Base-by-base conservation (phyloP, 768 basidiomycete species). In the Boletus coccyginus region DNA sequence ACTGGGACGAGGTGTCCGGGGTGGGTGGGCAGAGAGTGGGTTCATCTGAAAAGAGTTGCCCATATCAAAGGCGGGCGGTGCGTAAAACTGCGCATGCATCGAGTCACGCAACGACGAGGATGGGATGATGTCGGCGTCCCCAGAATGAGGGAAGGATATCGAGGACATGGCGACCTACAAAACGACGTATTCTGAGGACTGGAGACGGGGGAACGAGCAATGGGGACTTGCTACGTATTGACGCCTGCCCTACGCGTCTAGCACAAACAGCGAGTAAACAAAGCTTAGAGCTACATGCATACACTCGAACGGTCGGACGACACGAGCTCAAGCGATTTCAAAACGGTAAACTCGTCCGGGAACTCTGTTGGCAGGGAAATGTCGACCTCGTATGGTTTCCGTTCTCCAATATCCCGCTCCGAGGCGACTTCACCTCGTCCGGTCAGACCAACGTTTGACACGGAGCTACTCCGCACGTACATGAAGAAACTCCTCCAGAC, bases 401-500 rank as follows among this genome's bases (percentile, higher is more conserved):
- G 86, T 65, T 88, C 88, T 42, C 77, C 80, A 52, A 75, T 81
- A 43, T 75, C 81, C 21, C 84, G 86, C 57, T 88, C 87, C 13
- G 75, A 81, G 57, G 82, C 84, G 44, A 69, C 85, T 7, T 88
- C 80, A 5, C 64, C 71, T 29, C 60, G 64, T 6, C 64, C 79
- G 11, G 77, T 78, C 48, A 81, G 82, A 46, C 75, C 76, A 55
- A 65, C 68, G 50, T 94, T 94, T 70, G 91, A 93, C 69, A 69
- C 82, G 1, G 89, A 90, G 52, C 74, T 84, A 31, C 78, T 93
- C 53, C 86, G 84, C 58, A 77, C 82, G 21, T 94, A 94, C 74
- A 89, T 90, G 73, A 92, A 89, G 78, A 88, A 87, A 66, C 81
- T 93, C 50, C 75, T 93, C 52, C 78, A 85, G 56, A 80, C 85